Percentiles rank a stretch among this genome's conserved stretches.
Conservation (phyloP, 116 monocot genomes). For the Trichopus zeylanicus region DNA sequence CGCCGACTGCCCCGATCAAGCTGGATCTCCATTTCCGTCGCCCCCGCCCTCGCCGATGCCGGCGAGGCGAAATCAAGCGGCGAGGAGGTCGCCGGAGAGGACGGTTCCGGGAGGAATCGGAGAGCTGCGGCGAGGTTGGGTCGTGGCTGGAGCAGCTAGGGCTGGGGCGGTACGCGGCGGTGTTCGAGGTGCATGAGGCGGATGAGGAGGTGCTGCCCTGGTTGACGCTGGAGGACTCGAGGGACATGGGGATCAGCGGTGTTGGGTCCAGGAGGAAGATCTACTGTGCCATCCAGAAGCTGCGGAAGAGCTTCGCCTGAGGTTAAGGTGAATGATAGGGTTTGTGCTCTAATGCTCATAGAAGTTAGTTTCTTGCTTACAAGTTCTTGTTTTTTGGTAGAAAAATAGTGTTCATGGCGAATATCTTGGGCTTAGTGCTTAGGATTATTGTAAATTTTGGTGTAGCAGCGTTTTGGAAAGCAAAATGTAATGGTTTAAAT, state of each 20-base stretch:
- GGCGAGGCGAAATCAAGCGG: slow-evolving; percentile 18
- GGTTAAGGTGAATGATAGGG: neutral
- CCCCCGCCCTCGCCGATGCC: neutral
- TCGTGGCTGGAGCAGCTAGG: slow-evolving; percentile 70
- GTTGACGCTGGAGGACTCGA: slow-evolving; percentile 77
- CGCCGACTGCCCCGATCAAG: slow-evolving; percentile 9
- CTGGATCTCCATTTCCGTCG: slow-evolving; percentile 22
- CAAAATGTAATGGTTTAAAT: too few species aligned
- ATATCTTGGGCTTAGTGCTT: neutral
- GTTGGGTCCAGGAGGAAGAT: slow-evolving; percentile 78
- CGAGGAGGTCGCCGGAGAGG: slow-evolving; percentile 17
- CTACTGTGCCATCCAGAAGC: slow-evolving; percentile 66
- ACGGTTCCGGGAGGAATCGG: slow-evolving; percentile 10
- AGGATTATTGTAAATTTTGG: neutral
- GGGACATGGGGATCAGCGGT: slow-evolving; percentile 79
- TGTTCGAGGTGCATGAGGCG: slow-evolving; percentile 91
- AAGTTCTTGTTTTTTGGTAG: neutral
- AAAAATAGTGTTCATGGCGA: neutral
- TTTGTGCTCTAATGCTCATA: neutral
- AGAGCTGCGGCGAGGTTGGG: slow-evolving; percentile 32
- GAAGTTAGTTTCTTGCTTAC: too few species aligned
- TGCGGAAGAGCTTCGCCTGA: slow-evolving; percentile 10
- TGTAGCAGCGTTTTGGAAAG: neutral
- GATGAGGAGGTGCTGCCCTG: slow-evolving; percentile 73
- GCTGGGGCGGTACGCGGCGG: slow-evolving; percentile 50